A percentile compares a stretch with the other conserved stretches of the same genome.
Conservation (phyloP, 164 flowering plant species). For the grape (Vitis vinifera) region ASM3070453v1 NC_081818.1:24428501-24429000, state of each 20-base stretch:
- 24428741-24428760: conserved; percentile 92
- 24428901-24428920: not conserved
- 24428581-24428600: conserved; percentile 51
- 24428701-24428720: conserved; percentile 97
- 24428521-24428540: not conserved
- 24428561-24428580: not conserved
- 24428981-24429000: conserved; percentile 85
- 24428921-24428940: conserved; percentile 73
- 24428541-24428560: not conserved
- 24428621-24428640: conserved; percentile 83
- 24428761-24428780: conserved; percentile 96
- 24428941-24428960: conserved; percentile 92
- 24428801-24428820: conserved; percentile 96
- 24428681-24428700: conserved; percentile 84
- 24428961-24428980: conserved; percentile 93
- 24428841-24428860: not conserved
- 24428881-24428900: not conserved
- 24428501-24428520: conserved; percentile 17
- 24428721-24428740: conserved; percentile 95
- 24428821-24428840: conserved; percentile 54
- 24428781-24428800: conserved; percentile 91
- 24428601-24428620: conserved; percentile 87
- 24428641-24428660: conserved; percentile 83
- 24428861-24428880: too few relatives aligned
- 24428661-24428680: conserved; percentile 98